Evolutionary conservation across 192 early-diverging fungal genomes (phyloP).

Genomic region (Glomus cerebriforme): DNA sequence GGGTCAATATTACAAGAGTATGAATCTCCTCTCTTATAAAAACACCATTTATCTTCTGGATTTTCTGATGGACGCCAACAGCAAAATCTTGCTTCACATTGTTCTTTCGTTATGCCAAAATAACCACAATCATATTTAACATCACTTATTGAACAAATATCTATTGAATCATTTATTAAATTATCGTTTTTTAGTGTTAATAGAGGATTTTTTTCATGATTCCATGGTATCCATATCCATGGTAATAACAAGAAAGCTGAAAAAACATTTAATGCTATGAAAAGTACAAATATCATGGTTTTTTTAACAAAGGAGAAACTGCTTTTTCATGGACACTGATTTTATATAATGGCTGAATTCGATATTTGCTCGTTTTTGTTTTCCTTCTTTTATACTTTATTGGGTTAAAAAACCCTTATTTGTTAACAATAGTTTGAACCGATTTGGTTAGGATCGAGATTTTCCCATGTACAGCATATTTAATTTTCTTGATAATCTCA

Average conservation of each 20-base stretch:
- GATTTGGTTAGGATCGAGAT: no score
- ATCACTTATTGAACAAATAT: slow-evolving; percentile 1
- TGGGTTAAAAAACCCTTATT: no score
- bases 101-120: slow-evolving; percentile 7
- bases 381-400: no score
- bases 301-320: not conserved
- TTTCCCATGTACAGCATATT: no score
- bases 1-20: slow-evolving; percentile 1
- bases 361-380: no score
- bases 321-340: no score
- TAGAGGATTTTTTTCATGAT: not conserved
- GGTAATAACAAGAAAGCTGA: not conserved
- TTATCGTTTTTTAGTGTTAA: not conserved
- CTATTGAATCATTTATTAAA: not conserved
- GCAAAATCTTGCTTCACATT: not conserved
- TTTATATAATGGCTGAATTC: no score
- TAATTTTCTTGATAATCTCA: no score
- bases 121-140: slow-evolving; percentile 1
- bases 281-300: not conserved
- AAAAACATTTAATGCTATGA: not conserved
- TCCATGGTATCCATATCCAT: not conserved
- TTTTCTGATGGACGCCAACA: not conserved
- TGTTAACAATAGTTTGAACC: no score
- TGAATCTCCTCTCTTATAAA: not conserved
- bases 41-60: slow-evolving; percentile 1